Base-by-base conservation (phyloP, 768 basidiomycete genomes). In the Cyclocybe aegerita region DNA sequence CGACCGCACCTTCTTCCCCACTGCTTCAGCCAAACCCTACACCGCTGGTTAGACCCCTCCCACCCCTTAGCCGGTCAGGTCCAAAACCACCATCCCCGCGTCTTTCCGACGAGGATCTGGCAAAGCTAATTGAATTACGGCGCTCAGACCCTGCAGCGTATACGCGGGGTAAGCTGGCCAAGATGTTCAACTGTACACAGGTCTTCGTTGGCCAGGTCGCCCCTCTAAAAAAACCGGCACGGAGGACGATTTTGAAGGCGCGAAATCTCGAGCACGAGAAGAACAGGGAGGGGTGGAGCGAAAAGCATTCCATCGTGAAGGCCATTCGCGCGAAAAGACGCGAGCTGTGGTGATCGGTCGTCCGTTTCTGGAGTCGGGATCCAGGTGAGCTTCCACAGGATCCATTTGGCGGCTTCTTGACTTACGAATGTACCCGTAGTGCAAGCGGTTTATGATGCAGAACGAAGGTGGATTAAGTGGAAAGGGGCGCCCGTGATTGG, bases 101-200 rank as follows among this genome's bases (percentile, higher is more conserved):
- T 35, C 65, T 81, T 48, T 76, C 80, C 0, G 77, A 77, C 39
- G 78, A 79, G 46, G 70, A 74, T 41, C 65, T 91, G 10, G 73
- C 70, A 37, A 73, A 81, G 57, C 80, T 93, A 42, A 77, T 78
- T 34, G 57, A 74, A 15, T 75, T 93, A 43, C 75, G 90, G 46
- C 68, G 63, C 43, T 70, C 71, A 47, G 70, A 90, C 62, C 89
- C 88, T 0, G 61, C 59, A 5, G 70, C 65, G 32, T 86, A 85
- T 67, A 86, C 84, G 48, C 77, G 85, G 39, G 68, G 69, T 50
- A 78, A 74, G 65, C 77, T 93, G n/a, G 90, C 92, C 29, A 77
- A 79, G 63, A 82, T 80, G 76, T 94, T 93, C 66, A 76, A 77
- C 10, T 88, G 87, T 72, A 83, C 87, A 7, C 75, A 79, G 39